Evolutionary conservation across 176 grass and related monocot genomes (phyloP), one percentile per base, ranked within the genome.

Genomic region (Aegilops umbellulata): DNA sequence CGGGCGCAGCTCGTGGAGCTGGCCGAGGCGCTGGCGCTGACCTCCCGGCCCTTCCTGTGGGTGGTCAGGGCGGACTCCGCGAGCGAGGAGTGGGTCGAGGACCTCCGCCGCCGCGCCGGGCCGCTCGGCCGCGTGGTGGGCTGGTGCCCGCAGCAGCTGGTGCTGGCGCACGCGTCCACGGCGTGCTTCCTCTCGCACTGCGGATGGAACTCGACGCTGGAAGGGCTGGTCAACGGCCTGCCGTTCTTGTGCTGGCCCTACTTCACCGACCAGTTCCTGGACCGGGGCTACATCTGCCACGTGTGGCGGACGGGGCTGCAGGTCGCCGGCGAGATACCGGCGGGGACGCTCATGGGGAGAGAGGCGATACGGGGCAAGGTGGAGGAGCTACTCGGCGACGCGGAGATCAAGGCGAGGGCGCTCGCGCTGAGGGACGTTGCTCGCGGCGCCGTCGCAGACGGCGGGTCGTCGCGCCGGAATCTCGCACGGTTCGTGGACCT

Each of bases 201-300:
- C 60, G 90, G 85, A 6, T 95, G 93, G 90, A 93, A 89, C 81
- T 95, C 90, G 22, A 89, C 86, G 15, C 23, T 91, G 69, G 94
- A 97, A 34, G 74, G 49, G 46, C 63, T 74, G 35, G 20, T 35
- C 0, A 90, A 76, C 44, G 90, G 93, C 39, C 26, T 86, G 23
- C 85, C 83, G 75, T 86, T 92, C 69, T 74, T 95, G 19, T 95
- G 88, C 76, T 95, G 87, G 90, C 93, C 93, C 2, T 95, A 77
- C 73, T 90, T 90, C 55, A 16, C 60, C 0, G 93, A 95, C 74
- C 90, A 95, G 71, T 88, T 95, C 72, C 32, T 88, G 6, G 82
- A 88, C 84, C 88, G 71, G 66, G 86, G 63, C n/a, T 95, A 92
- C 84, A 84, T 95, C n/a, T 92, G 90, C 80, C 70, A 95, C 81